Conservation (phyloP, 2,329 filamentous ascomycete species). For the Ceratocystis colombiana region DNA sequence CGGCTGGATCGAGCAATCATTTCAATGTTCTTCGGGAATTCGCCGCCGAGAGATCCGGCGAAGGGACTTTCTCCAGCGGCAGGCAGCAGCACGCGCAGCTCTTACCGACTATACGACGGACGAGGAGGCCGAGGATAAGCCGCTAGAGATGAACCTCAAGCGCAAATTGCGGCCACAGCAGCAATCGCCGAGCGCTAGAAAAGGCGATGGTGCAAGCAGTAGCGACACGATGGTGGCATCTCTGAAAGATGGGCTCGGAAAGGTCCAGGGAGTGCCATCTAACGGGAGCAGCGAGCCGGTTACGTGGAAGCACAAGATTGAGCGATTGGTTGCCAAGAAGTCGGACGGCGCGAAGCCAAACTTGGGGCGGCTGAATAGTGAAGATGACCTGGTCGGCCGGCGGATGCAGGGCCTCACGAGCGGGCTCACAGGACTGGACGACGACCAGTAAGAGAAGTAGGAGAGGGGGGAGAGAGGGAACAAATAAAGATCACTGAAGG, state of each 20-base stretch:
- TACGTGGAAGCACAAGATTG: conserved; percentile 30
- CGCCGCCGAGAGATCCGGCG: conserved; percentile 18
- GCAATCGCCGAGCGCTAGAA: conserved; percentile 15
- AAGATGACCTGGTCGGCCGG: conserved; percentile 47
- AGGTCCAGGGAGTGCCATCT: conserved; percentile 28
- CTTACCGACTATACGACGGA: conserved; percentile 14
- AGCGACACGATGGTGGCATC: conserved; percentile 26
- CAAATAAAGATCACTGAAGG: not conserved
- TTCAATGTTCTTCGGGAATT: conserved; percentile 33
- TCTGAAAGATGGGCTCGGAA: conserved; percentile 27
- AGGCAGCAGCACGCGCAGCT: conserved; percentile 14
- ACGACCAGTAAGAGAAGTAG: conserved; percentile 32
- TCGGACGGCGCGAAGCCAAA: conserved; percentile 33
- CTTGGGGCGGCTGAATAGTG: conserved; percentile 46
- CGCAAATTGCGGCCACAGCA: conserved; percentile 25
- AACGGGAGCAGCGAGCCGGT: conserved; percentile 29
- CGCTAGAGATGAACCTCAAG: conserved; percentile 57
- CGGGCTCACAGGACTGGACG: conserved; percentile 41
- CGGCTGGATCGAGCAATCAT: conserved; percentile 72
- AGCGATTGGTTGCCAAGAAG: conserved; percentile 31
- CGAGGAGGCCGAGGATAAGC: conserved; percentile 57
- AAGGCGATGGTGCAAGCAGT: conserved; percentile 26
- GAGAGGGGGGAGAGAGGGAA: not conserved
- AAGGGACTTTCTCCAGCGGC: conserved; percentile 8
- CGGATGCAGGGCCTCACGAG: conserved; percentile 50